Base-by-base conservation (phyloP, 768 basidiomycete genomes). In the Mycena belliarum region DNA sequence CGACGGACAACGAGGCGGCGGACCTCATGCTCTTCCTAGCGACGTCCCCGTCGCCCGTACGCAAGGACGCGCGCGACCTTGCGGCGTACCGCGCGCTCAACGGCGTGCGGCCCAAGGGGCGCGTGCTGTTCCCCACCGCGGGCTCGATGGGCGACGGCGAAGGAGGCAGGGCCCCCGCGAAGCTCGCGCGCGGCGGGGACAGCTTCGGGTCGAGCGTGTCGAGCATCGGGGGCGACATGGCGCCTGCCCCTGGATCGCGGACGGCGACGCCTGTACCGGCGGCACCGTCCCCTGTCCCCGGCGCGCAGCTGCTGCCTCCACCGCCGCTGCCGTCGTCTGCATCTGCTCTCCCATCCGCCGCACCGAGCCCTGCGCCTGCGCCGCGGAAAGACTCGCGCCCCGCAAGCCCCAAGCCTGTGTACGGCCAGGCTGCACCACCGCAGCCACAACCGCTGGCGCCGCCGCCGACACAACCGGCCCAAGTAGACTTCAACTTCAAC, bases 1-100 rank as follows among this genome's bases (percentile, higher is more conserved):
- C 83, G n/a, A 84, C 85, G 29, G 89, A 91, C 69, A 87, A 84
- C 59, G 92, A 93, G 66, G 92, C 91, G 0, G 91, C 92, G n/a
- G 89, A 91, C 67, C 73, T 93, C 42, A 89, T 94, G 84, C 75
- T 93, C 21, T 90, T 83, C 72, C 81, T 94, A 49, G 91, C 92
- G 40, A 92, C 91, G 7, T 92, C 89, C 1, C 91, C 91, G 0
- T 92, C 90, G 0, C 91, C 91, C 10, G 89, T 79, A 20, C 84
- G 90, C 41, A 82, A 80, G 33, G 82, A 84, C 40, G 66, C 76
- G 6, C 80, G 76, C 61, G 87, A 89, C 63, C 60, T 77, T 32
- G 77, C 79, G 7, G 81, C 86, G 18, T 87, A 78, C 65, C 79
- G 86, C 42, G 76, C 81, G 16, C 74, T 90, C 20, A 78, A 82